Evolutionary conservation across 257 asterid genomes (phyloP), one percentile per base, ranked within the genome.

Genomic region (Przewalskia tangutica): DNA sequence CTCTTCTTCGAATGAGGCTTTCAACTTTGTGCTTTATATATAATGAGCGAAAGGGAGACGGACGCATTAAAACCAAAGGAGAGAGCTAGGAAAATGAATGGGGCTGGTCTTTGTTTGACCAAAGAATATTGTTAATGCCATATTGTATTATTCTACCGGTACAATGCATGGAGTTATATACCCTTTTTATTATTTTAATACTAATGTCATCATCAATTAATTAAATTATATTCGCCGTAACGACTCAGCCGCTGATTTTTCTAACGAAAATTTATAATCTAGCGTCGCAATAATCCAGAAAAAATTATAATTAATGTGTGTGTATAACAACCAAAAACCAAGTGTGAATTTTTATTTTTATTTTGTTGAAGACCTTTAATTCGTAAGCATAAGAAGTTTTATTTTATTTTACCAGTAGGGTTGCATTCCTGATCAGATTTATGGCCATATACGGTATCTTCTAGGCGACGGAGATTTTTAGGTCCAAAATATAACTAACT

Each of bases 71-170:
- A 71, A 34, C 6, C n/a, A 23, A 23, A 14, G 79, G 79, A 27
- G 46, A 34, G 80, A 50, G 80, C 80, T 23, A 75, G 80, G 80
- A 75, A 66, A 50, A 50, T 50, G 80, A 50, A 23, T n/a, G 27
- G 79, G 66, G 2, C 11, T 13, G 46, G 80, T 75, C 62, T 50
- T 50, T 50, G 80, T 50, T 75, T 75, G 80, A 75, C 80, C 80
- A 51, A 75, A 4, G 62, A 75, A 75, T 50, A 13, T 12, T 50
- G 62, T 7, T 75, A 11, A 20, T 71, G 40, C 44, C 51, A 70
- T 27, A 23, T 8, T 75, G 16, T 23, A 75, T 75, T 48, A 13
- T 73, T 73, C 18, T 6, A 73, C 18, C 62, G 12, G 2, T 71
- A 46, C 58, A 71, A 71, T 50, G 62, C 62, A 75, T 75, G 62